These are phyloP conservation scores for Aspergillus neotritici DNA, from an alignment of 2,329 filamentous ascomycete genomes.

Conservation along the genomic window DNA sequence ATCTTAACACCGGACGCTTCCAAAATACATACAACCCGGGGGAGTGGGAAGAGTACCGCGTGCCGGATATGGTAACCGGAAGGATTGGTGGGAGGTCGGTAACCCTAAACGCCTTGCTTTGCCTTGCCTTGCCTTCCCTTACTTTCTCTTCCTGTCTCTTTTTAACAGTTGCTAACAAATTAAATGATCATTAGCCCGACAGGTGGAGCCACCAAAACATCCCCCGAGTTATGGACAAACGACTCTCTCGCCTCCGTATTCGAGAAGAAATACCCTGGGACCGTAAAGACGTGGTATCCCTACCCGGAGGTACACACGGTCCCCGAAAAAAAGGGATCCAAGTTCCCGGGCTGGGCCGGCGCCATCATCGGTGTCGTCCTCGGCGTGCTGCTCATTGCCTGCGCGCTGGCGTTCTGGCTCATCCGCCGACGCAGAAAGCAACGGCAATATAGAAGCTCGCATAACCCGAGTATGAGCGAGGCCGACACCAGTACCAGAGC, in stretches of 20 bases:
- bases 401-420: slow-evolving; percentile 12
- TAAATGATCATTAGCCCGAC: slow-evolving; percentile 16
- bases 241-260: slow-evolving; percentile 51
- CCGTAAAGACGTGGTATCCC: slow-evolving; percentile 56
- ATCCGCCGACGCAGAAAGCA: slow-evolving; percentile 11
- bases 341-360: slow-evolving; percentile 53
- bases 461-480: slow-evolving; percentile 1
- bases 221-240: slow-evolving; percentile 43
- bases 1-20: slow-evolving; percentile 31
- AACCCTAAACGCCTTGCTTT: no score
- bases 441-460: not conserved
- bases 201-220: slow-evolving; percentile 26
- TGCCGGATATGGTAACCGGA: slow-evolving; percentile 24
- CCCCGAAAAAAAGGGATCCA: slow-evolving; percentile 12
- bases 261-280: slow-evolving; percentile 48
- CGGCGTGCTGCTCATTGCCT: slow-evolving; percentile 15
- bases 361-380: slow-evolving; percentile 44
- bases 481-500: not conserved
- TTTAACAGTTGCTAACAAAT: not conserved
- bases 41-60: slow-evolving; percentile 27
- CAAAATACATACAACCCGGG: slow-evolving; percentile 26
- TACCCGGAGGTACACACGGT: slow-evolving; percentile 5
- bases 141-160: no score
- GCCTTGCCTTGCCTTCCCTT: slow-evolving; percentile 4
- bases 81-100: slow-evolving; percentile 32